Percentiles rank a stretch among this genome's conserved stretches.
These are phyloP conservation scores for Trichocomaceae sp. DNA, from an alignment of 2,329 filamentous ascomycete genomes.

Conservation along the genomic window DNA sequence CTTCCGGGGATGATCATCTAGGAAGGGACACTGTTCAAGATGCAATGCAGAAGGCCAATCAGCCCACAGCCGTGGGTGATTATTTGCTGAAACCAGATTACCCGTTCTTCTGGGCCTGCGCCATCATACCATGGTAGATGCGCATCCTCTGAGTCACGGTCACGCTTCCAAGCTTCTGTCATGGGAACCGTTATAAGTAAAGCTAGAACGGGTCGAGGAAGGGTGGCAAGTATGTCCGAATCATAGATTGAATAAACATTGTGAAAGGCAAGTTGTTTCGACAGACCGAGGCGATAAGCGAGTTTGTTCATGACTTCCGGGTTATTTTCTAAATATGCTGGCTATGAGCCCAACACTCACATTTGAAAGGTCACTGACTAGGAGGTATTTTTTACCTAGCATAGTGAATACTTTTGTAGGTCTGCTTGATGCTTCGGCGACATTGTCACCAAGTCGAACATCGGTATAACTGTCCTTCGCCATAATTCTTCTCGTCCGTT, in stretches of 20 bases:
- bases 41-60: constrained; percentile 50
- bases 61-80: constrained; percentile 54
- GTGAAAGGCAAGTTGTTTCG: constrained; percentile 43
- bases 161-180: too few species aligned
- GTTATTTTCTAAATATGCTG: constrained; percentile 44
- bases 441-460: too few species aligned
- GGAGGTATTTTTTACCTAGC: too few species aligned
- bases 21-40: constrained; percentile 40
- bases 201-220: constrained; percentile 34
- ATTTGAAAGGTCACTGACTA: too few species aligned
- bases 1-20: background rate
- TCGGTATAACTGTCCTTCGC: too few species aligned
- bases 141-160: too few species aligned
- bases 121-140: constrained; percentile 33
- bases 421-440: too few species aligned
- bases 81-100: constrained; percentile 55
- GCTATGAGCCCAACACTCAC: too few species aligned
- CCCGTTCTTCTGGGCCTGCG: constrained; percentile 44
- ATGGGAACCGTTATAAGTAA: too few species aligned
- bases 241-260: constrained; percentile 50
- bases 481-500: too few species aligned
- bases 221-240: constrained; percentile 41
- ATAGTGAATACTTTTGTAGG: too few species aligned
- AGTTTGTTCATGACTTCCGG: constrained; percentile 49
- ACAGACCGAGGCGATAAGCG: constrained; percentile 44